Conservation (phyloP, 176 grass and related monocot genomes). For the Areca catechu region DNA sequence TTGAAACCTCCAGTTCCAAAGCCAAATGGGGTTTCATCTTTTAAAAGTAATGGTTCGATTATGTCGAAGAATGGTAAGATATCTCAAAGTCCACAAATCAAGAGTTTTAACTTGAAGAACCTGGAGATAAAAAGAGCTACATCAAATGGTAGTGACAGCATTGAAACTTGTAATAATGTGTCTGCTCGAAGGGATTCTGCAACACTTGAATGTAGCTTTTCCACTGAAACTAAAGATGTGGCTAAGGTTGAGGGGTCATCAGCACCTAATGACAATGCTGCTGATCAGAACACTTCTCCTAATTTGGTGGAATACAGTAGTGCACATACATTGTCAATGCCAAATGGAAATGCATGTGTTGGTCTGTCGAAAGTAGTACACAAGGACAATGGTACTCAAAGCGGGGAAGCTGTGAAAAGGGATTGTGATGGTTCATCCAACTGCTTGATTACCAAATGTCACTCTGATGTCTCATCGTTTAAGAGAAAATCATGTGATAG, state of each 20-base stretch:
- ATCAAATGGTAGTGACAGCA: slow-evolving; percentile 44
- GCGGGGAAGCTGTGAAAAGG: slow-evolving; percentile 14
- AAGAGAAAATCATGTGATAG: slow-evolving; percentile 17
- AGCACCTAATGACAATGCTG: slow-evolving; percentile 23
- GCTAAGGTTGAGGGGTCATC: slow-evolving; percentile 16
- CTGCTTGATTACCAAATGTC: neutral
- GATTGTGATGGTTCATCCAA: slow-evolving; percentile 19
- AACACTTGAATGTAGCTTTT: slow-evolving; percentile 15
- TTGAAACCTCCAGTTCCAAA: slow-evolving; percentile 43
- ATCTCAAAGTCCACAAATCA: slow-evolving; percentile 46
- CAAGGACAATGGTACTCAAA: slow-evolving; percentile 6
- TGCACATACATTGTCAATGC: slow-evolving; percentile 7
- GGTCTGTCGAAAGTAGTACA: slow-evolving; percentile 10
- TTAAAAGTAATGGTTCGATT: slow-evolving; percentile 19
- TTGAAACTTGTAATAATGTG: slow-evolving; percentile 31
- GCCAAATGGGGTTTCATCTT: slow-evolving; percentile 43
- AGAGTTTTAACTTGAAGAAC: slow-evolving; percentile 64
- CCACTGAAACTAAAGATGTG: slow-evolving; percentile 19
- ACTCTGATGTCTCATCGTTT: slow-evolving; percentile 12
- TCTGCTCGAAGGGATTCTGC: slow-evolving; percentile 10
- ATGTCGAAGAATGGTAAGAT: slow-evolving; percentile 53
- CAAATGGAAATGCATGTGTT: slow-evolving; percentile 38
- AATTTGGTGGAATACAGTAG: slow-evolving; percentile 19
- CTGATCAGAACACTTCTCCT: slow-evolving; percentile 12
- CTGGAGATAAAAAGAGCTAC: slow-evolving; percentile 37